Percentiles rank a stretch among this genome's conserved stretches.
These are phyloP conservation scores for Fusarium sp. DNA, from an alignment of 2,329 filamentous ascomycete genomes.

Conservation along the genomic window DNA sequence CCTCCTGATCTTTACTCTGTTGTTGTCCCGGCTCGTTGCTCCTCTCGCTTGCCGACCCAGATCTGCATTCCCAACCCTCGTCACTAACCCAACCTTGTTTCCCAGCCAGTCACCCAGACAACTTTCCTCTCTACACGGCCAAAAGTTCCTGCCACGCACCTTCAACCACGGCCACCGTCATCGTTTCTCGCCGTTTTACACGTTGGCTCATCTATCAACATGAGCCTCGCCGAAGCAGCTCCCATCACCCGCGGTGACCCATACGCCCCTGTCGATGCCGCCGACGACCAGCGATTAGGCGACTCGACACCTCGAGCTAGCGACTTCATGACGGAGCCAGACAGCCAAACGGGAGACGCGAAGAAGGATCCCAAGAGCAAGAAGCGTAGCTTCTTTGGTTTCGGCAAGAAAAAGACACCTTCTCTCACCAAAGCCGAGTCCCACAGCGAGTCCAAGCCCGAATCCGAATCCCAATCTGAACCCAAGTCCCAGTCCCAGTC, in stretches of 20 bases:
- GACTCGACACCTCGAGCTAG: slow-evolving; percentile 49
- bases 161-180: neutral
- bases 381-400: slow-evolving; percentile 69
- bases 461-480: slow-evolving; percentile 10
- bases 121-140: slow-evolving; percentile 6
- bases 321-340: slow-evolving; percentile 59
- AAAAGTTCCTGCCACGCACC: slow-evolving; percentile 1
- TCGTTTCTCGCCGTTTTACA: neutral
- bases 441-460: slow-evolving; percentile 28
- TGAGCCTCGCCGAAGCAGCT: slow-evolving; percentile 49
- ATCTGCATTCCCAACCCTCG: slow-evolving; percentile 31
- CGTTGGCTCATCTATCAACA: slow-evolving; percentile 26
- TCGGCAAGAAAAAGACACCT: slow-evolving; percentile 69
- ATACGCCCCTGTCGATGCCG: slow-evolving; percentile 31
- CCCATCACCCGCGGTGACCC: slow-evolving; percentile 32
- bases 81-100: slow-evolving; percentile 29
- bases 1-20: slow-evolving; percentile 4
- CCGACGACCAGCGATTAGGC: slow-evolving; percentile 45
- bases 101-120: slow-evolving; percentile 25
- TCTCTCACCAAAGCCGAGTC: slow-evolving; percentile 26
- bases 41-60: slow-evolving; percentile 28
- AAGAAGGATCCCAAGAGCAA: slow-evolving; percentile 55
- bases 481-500: slow-evolving; percentile 32
- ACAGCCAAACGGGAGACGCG: slow-evolving; percentile 21
- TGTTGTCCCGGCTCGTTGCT: slow-evolving; percentile 8